Conservation (phyloP, 179 eudicot species). For the Drosera spatulata region DNA sequence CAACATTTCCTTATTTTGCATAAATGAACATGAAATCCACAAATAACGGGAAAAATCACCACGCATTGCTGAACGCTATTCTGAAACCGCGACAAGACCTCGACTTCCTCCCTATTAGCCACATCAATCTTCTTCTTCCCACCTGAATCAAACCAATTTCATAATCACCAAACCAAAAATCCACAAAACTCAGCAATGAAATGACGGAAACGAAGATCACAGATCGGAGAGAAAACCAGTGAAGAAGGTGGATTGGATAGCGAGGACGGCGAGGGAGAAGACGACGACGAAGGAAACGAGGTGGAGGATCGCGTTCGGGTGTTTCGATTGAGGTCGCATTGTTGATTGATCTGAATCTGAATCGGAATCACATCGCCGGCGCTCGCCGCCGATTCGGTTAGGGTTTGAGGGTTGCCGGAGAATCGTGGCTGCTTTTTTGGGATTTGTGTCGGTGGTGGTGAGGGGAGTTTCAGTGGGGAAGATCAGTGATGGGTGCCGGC, state of each 20-base stretch:
- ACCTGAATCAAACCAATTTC: slow-evolving; percentile 24
- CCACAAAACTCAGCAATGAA: background rate
- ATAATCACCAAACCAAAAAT: background rate
- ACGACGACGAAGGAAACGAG: slow-evolving; percentile 56
- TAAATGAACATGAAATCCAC: background rate
- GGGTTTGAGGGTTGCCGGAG: too few species aligned
- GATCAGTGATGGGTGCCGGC: too few species aligned
- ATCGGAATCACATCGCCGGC: too few species aligned
- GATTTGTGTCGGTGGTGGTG: too few species aligned
- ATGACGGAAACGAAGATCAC: background rate
- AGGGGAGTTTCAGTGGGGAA: too few species aligned
- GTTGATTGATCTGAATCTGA: background rate
- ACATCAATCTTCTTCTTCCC: slow-evolving; percentile 9
- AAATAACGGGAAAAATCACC: slow-evolving; percentile 11
- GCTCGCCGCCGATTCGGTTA: too few species aligned
- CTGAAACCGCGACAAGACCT: slow-evolving; percentile 36
- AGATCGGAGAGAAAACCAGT: slow-evolving; percentile 11
- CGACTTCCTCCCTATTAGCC: slow-evolving; percentile 13
- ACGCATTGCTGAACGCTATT: slow-evolving; percentile 48
- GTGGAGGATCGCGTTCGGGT: slow-evolving; percentile 27
- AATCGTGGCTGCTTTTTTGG: too few species aligned
- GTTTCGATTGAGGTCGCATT: slow-evolving; percentile 29
- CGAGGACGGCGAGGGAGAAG: slow-evolving; percentile 61
- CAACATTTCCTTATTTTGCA: background rate
- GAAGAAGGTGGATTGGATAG: slow-evolving; percentile 49